phyloP scores from a whole-genome alignment of 495 filamentous ascomycete genomes.

The Cercophora newfieldiana region DNA sequence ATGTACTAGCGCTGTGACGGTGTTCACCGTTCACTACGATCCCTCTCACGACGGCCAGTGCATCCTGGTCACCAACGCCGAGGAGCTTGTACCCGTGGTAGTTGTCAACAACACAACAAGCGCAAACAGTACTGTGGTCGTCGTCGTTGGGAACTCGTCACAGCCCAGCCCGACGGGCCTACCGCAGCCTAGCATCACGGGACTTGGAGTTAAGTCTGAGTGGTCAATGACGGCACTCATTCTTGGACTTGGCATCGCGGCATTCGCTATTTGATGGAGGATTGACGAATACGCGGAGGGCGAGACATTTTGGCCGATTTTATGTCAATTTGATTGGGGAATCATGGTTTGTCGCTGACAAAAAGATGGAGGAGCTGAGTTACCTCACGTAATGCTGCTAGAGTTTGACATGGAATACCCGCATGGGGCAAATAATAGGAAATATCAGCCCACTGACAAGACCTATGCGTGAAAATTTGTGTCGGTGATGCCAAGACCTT shows the following conservation, averaged over 20 bases:
- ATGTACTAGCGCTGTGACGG: constrained; percentile 30
- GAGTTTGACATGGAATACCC: background rate
- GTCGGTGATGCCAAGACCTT: background rate
- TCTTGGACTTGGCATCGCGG: background rate
- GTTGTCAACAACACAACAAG: constrained; percentile 18
- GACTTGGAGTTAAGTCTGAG: background rate
- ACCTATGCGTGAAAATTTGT: too few species aligned
- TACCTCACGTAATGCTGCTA: background rate
- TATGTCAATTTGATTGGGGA: background rate
- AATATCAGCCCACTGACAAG: background rate
- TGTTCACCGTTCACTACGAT: constrained; percentile 45
- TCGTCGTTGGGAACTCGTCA: constrained; percentile 13
- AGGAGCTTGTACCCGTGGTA: constrained; percentile 14
- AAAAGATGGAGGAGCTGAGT: background rate
- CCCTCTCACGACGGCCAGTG: constrained; percentile 19
- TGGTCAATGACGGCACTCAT: constrained; percentile 6
- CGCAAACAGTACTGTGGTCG: constrained; percentile 7
- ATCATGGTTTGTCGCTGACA: background rate
- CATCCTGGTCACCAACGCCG: constrained; percentile 18
- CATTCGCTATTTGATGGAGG: background rate
- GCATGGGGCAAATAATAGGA: background rate
- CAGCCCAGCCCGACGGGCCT: background rate
- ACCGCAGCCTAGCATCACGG: constrained; percentile 7
- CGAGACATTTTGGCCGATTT: constrained; percentile 6
- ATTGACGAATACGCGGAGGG: background rate